Base-by-base conservation (phyloP, 2,329 filamentous ascomycete genomes). In the Xylariaceae sp. region DNA sequence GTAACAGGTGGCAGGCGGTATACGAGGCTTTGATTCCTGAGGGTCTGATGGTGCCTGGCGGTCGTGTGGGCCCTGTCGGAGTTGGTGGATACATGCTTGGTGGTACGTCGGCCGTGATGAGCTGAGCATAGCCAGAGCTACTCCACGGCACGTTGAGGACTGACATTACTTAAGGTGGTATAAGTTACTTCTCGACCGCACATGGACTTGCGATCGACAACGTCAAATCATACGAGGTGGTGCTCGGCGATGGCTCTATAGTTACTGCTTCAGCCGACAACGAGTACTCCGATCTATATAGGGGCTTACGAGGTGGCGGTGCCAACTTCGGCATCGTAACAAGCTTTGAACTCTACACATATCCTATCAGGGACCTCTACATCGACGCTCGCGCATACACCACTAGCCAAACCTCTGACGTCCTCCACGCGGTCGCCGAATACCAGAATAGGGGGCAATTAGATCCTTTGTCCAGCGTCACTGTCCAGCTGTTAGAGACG, bases 271-370 rank as follows among this genome's bases (percentile, higher is more conserved):
- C 65, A 1, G 52, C 64, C 45, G 56, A 61, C 32, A 70, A 68
- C 41, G 44, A 62, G 18, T 50, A 66, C 23, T 62, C 62, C 10
- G 70, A 71, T 40, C 54, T 73, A 3, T 71, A 69, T 53, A 65
- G 62, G 23, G 69, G 66, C 4, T 57, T 73, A 51, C 56, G 67
- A 60, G 52, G 65, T 48, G 41, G 63, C 7, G 47, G 49, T 19
- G 65, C 61, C 46, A 73, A 72, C 45, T 69, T 73, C 43, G 70
- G 68, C 9, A 67, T 73, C 20, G 66, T 72, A 1, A 73, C 71
- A 6, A 61, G 48, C 20, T 71, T 70, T 51, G 66, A 68, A 26
- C 54, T 68, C 20, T 65, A 67, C 32, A 67, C 62, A 2, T 58
- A 57, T 14, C 53, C 63, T 7, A 51, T 53, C 20, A 48, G 42